Base-by-base conservation (phyloP, 768 basidiomycete species). In the Trametes gibbosa region DNA sequence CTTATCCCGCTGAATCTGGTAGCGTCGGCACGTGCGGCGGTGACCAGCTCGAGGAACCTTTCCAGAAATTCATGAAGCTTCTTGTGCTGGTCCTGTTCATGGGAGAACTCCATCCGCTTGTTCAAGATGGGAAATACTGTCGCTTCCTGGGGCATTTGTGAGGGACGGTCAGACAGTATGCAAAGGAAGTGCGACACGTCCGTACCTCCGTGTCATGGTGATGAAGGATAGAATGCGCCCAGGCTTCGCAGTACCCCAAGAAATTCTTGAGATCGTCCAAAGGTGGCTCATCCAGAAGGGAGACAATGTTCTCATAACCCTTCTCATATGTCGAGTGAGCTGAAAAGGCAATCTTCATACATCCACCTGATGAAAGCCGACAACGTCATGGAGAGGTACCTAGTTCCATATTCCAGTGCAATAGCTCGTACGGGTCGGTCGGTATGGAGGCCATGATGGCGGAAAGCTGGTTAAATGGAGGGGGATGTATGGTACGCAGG, bases 231-330 rank as follows among this genome's bases (percentile, higher is more conserved):
- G 70, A 64, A 34, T 64, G 53, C 1, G 67, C 73, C 75, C 76
- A 77, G 4, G 75, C 73, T 52, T 72, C 66, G 55, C 74, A 74
- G 48, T 77, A 76, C 0, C 75, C 75, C 9, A 79, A 63, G 55
- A 77, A 77, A 63, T 77, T 77, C 32, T 60, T 49, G 21, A 77
- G 66, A 56, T 76, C 76, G 50, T 73, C 63, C 13, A 55, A 57
- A 0, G 76, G 76, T 1, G 74, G 74, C 17, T 72, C 59, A 23
- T 72, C 73, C 19, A 77, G 73, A 53, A 67, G 68, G 3, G 67
- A 62, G 23, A 75, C 27, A 49, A 78, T 76, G 42, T 42, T 72
- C 37, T 74, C 69, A 61, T 72, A 77, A 9, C 70, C 76, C 3
- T 68, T 51, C 60, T 76, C 75, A 63, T 70, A 75, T n/a, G 70